Evolutionary conservation across 306 rosid genomes (phyloP), one percentile per base, ranked within the genome.

Genomic region (Pyrus communis): DNA sequence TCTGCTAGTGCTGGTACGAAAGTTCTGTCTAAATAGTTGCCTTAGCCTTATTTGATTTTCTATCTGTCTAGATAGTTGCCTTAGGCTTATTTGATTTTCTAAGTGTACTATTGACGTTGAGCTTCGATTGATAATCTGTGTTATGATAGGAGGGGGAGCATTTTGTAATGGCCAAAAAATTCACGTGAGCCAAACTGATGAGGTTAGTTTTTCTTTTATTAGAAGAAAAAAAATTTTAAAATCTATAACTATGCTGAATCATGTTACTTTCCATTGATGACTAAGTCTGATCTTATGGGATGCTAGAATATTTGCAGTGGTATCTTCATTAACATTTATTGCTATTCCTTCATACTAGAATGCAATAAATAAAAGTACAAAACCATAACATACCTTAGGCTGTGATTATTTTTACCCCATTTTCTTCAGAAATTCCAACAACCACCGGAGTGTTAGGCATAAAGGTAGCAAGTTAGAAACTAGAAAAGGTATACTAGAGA

Each of bases 111-210:
- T 61, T 67, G 18, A 27, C 61, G 9, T 61, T 45, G 11, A 66
- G 69, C 31, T 70, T n/a, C 46, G 74, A 57, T 46, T 75, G 80
- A 57, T 79, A 35, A 77, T 69, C 70, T 68, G 72, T 73, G 73
- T 85, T 75, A n/a, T 77, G 54, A 25, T 67, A 94, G 98, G 97
- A 49, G 96, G 97, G 60, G 97, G 97, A 76, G 92, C 99, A 82
- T 92, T 90, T 80, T 95, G 97, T 80, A 95, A 92, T 59, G 97
- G 96, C 35, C 89, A 90, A 73, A 90, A 84, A 85, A 84, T 95
- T 86, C 87, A 82, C 11, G 97, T 83, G 61, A 95, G 99, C 86
- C 80, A 86, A 78, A 85, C 92, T 8, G 80, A 85, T 77, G 78
- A 88, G 94, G 98, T 91, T 57, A 75, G 83, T 76, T 23, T 58